Evolutionary conservation across 306 rosid genomes (phyloP).

Genomic region (Canavalia gladiata): DNA sequence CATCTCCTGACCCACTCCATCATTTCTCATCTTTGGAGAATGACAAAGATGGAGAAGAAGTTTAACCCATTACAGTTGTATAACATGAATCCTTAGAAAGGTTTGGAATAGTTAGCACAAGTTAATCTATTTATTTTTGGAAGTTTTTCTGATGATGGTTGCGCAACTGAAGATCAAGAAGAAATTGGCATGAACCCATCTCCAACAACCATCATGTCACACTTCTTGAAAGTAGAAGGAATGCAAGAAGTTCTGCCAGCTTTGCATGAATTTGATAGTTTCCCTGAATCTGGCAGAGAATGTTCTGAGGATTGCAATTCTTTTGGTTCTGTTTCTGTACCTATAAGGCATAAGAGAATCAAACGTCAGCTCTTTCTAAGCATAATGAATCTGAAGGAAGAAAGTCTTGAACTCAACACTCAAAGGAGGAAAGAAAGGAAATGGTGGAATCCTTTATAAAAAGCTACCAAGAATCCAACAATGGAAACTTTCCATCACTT

Average conservation of each 20-base stretch:
- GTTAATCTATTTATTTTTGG: no score
- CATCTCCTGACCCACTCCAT: no score
- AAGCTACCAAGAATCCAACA: constrained; percentile 83
- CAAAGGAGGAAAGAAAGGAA: constrained; percentile 91
- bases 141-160: no score
- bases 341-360: constrained; percentile 54
- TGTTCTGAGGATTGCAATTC: constrained; percentile 34
- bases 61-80: no score
- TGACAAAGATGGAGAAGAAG: no score
- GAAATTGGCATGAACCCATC: no score
- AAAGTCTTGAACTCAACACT: constrained; percentile 83
- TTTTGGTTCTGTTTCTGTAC: constrained; percentile 45
- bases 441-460: constrained; percentile 89
- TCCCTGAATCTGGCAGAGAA: constrained; percentile 42
- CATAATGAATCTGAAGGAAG: constrained; percentile 81
- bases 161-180: no score
- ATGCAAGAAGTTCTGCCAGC: not conserved
- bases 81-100: no score
- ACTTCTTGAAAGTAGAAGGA: no score
- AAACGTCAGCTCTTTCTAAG: constrained; percentile 88
- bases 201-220: no score
- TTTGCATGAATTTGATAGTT: constrained; percentile 21
- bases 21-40: no score
- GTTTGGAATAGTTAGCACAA: no score
- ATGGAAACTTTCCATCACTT: constrained; percentile 92